A percentile compares a stretch with the other conserved stretches of the same genome.
These are phyloP conservation scores for Centella asiatica DNA, from an alignment of 129 eudicot species.

Conservation along the genomic window DNA sequence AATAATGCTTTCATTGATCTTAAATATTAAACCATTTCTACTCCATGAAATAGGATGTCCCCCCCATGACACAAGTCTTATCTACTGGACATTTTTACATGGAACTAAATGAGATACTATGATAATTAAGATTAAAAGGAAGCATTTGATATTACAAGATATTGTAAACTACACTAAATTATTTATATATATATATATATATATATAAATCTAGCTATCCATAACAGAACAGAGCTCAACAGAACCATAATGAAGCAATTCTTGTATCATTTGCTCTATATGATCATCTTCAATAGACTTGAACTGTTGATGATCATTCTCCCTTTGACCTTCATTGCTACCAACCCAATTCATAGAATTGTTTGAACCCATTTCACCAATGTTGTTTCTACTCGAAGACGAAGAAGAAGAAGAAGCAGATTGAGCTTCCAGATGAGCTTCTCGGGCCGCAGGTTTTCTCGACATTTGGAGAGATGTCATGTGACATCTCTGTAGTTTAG, in stretches of 20 bases:
- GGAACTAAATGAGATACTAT: neutral
- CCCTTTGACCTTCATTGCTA: slow-evolving; percentile 15
- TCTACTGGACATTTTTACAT: neutral
- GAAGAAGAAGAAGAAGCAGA: too few relatives aligned
- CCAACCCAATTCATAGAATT: slow-evolving; percentile 24
- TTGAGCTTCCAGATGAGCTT: slow-evolving; percentile 26
- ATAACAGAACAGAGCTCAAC: slow-evolving; percentile 65
- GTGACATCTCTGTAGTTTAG: slow-evolving; percentile 85
- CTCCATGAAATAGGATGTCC: too few relatives aligned
- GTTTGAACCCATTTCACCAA: slow-evolving; percentile 9
- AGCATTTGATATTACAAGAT: too few relatives aligned
- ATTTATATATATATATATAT: too few relatives aligned
- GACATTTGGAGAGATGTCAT: slow-evolving; percentile 53
- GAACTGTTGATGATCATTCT: slow-evolving; percentile 28
- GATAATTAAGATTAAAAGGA: too few relatives aligned
- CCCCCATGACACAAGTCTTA: neutral
- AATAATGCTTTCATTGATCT: too few relatives aligned
- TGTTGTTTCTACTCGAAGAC: slow-evolving; percentile 8
- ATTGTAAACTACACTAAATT: too few relatives aligned
- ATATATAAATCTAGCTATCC: slow-evolving; percentile 19
- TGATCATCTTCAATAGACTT: slow-evolving; percentile 75
- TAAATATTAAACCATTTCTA: too few relatives aligned
- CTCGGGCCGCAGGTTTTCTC: slow-evolving; percentile 25
- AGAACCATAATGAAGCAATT: slow-evolving; percentile 83
- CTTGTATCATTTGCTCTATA: slow-evolving; percentile 91